A percentile compares a stretch with the other conserved stretches of the same genome.
phyloP scores from a whole-genome alignment of 768 basidiomycete species.

The Boletus barrowsii region DNA sequence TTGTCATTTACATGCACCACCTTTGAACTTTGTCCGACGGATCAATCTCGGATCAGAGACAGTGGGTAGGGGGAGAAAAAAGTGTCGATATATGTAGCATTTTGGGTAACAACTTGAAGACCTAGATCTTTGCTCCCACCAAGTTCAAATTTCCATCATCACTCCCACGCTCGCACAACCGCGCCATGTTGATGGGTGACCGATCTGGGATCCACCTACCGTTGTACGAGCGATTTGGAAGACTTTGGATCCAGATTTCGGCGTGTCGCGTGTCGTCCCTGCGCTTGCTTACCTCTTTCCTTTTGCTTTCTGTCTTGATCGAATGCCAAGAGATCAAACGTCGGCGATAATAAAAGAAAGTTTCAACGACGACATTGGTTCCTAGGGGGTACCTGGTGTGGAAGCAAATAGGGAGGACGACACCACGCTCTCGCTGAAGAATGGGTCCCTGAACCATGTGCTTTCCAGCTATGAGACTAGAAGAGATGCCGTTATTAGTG shows the following conservation, averaged over 20 bases:
- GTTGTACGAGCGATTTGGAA: not conserved
- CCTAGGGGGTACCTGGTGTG: not conserved
- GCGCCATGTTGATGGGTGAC: conserved; percentile 2
- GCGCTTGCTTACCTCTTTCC: not conserved
- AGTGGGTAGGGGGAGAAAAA: too few species aligned
- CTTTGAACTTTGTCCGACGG: too few species aligned
- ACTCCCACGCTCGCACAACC: conserved; percentile 11
- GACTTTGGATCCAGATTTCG: conserved; percentile 2
- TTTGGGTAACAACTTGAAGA: too few species aligned
- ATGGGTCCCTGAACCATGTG: not conserved
- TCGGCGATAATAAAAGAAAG: too few species aligned
- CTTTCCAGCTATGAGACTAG: not conserved
- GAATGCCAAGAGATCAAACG: not conserved
- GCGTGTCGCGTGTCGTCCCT: not conserved
- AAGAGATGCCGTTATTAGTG: not conserved
- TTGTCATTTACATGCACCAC: too few species aligned
- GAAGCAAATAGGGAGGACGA: not conserved
- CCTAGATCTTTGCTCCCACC: too few species aligned
- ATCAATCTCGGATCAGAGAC: too few species aligned
- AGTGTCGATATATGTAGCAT: too few species aligned
- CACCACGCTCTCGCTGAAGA: not conserved
- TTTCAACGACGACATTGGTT: not conserved
- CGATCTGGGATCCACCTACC: not conserved
- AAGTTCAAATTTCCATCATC: not conserved
- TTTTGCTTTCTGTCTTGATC: not conserved